Evolutionary conservation across 148 eudicot species (phyloP).

Genomic region (Nepenthes gracilis): DNA sequence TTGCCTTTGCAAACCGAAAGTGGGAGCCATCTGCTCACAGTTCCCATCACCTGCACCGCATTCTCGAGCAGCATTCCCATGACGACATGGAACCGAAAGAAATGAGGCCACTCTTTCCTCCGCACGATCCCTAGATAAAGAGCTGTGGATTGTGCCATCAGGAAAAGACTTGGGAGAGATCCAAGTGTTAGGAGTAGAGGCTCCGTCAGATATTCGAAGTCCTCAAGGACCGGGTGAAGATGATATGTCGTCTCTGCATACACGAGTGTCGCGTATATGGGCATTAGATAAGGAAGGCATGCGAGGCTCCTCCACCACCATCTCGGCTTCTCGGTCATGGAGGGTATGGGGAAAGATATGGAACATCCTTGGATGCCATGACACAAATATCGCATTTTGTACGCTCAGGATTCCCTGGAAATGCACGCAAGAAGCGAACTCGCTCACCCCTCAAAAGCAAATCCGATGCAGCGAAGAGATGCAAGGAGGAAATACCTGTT

Average conservation of each 20-base stretch:
- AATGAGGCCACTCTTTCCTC: constrained; percentile 75
- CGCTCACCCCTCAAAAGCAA: too few species aligned
- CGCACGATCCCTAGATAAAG: constrained; percentile 60
- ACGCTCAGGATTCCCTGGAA: neutral
- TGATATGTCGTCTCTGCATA: constrained; percentile 61
- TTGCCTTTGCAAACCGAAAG: constrained; percentile 42
- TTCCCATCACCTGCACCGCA: constrained; percentile 47
- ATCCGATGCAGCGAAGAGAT: too few species aligned
- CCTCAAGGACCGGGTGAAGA: constrained; percentile 57
- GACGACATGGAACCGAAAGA: constrained; percentile 71
- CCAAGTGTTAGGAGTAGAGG: constrained; percentile 44
- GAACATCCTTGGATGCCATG: constrained; percentile 44
- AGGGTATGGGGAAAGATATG: constrained; percentile 33
- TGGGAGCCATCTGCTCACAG: constrained; percentile 60
- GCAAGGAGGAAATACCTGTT: too few species aligned
- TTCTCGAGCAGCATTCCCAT: constrained; percentile 58
- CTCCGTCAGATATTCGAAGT: constrained; percentile 38
- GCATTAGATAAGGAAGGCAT: constrained; percentile 67
- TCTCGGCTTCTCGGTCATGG: constrained; percentile 47
- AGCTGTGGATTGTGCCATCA: constrained; percentile 37
- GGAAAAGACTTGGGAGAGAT: constrained; percentile 48
- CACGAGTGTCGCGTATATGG: constrained; percentile 63
- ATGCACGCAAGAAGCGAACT: too few species aligned
- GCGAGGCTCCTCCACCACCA: constrained; percentile 87
- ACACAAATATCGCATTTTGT: constrained; percentile 4